A percentile compares a stretch with the other conserved stretches of the same genome.
phyloP scores from a whole-genome alignment of 768 basidiomycete genomes.

The Suillus plorans region DNA sequence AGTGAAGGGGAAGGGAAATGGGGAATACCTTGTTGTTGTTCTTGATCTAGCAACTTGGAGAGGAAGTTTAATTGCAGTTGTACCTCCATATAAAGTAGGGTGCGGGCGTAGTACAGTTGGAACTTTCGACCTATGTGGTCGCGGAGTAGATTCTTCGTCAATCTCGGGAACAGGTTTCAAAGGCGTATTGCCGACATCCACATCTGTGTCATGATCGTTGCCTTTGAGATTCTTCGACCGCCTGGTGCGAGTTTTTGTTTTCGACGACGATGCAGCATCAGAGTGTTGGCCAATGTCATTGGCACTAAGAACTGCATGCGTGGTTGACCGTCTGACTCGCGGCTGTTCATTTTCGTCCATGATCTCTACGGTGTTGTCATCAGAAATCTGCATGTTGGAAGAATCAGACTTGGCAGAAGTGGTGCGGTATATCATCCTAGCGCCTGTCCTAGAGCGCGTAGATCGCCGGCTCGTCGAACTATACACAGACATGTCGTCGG shows the following conservation, averaged over 20 bases:
- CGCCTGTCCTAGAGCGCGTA: constrained; percentile 1
- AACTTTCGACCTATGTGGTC: constrained; percentile 15
- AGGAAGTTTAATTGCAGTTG: constrained; percentile 10
- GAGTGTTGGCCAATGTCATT: background rate
- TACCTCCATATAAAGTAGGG: background rate
- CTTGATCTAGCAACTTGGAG: constrained; percentile 20
- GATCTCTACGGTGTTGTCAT: background rate
- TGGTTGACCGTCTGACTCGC: background rate
- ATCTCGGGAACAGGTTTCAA: constrained; percentile 3
- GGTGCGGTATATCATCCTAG: background rate
- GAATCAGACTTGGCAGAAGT: background rate
- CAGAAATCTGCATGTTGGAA: background rate
- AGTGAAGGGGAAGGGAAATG: background rate
- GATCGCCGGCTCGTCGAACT: constrained; percentile 14
- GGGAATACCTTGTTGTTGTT: constrained; percentile 15
- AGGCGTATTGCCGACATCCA: background rate
- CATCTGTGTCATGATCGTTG: background rate
- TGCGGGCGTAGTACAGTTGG: background rate
- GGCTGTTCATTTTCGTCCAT: background rate
- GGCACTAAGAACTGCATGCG: background rate
- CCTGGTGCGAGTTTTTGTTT: background rate
- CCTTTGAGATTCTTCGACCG: background rate
- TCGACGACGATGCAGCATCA: background rate
- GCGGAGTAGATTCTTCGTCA: constrained; percentile 25
- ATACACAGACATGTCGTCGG: constrained; percentile 32